Evolutionary conservation across 2,329 filamentous ascomycete genomes (phyloP).

Genomic region (Pyrenophora seminiperda): DNA sequence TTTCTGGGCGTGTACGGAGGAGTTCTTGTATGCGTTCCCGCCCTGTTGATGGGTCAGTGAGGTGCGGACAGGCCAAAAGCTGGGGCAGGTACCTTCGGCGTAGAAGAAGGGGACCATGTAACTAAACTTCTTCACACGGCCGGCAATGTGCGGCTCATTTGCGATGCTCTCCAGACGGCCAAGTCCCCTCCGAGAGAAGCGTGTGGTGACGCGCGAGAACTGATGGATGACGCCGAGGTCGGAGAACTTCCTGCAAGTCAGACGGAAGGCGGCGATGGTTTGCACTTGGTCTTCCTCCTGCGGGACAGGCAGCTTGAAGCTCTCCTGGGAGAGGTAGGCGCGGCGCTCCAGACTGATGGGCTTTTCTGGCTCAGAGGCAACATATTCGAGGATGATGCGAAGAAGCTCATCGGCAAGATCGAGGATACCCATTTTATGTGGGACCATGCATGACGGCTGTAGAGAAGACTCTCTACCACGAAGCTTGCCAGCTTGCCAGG

Average conservation of each 20-base stretch:
- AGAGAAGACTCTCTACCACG: constrained; percentile 6
- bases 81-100: constrained; percentile 51
- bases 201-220: constrained; percentile 58
- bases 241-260: constrained; percentile 46
- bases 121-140: constrained; percentile 63
- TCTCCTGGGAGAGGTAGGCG: constrained; percentile 59
- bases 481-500: constrained; percentile 12
- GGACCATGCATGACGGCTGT: constrained; percentile 37
- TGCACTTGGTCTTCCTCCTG: constrained; percentile 51
- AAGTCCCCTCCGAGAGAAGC: constrained; percentile 58
- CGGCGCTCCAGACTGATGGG: constrained; percentile 57
- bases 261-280: constrained; percentile 54
- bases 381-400: constrained; percentile 57
- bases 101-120: constrained; percentile 66
- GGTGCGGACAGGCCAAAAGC: constrained; percentile 1
- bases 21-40: constrained; percentile 50
- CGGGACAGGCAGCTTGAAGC: constrained; percentile 54
- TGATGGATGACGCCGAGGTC: constrained; percentile 58
- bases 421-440: constrained; percentile 44
- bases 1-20: constrained; percentile 43
- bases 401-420: constrained; percentile 58
- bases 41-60: constrained; percentile 39
- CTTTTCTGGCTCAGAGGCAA: constrained; percentile 59
- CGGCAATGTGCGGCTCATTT: constrained; percentile 55
- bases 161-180: constrained; percentile 57